phyloP scores from a whole-genome alignment of 331 rosid species.

The Quercus tomentella region DNA sequence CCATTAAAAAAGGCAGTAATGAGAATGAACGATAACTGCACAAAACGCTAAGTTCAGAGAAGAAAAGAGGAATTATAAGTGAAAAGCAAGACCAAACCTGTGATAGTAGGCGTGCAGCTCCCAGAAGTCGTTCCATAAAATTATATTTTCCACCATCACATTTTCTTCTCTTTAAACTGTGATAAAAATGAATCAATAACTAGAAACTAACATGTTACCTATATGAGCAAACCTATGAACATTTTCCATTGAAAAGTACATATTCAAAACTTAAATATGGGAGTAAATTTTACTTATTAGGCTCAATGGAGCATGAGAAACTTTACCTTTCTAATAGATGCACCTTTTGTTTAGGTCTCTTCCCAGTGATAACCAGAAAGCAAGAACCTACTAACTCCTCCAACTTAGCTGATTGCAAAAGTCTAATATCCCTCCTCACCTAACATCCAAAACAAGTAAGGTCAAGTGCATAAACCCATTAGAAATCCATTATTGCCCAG shows the following conservation, averaged over 20 bases:
- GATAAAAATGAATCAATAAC: constrained; percentile 12
- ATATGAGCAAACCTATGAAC: not conserved
- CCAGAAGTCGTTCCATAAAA: constrained; percentile 78
- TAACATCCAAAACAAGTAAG: constrained; percentile 21
- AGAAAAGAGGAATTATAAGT: constrained; percentile 7
- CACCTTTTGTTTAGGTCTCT: constrained; percentile 67
- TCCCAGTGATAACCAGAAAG: constrained; percentile 56
- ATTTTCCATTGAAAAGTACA: not conserved
- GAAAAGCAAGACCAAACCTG: constrained; percentile 40
- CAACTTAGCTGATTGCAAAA: constrained; percentile 54
- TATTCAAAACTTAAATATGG: not conserved
- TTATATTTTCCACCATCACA: constrained; percentile 47
- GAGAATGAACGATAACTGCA: not conserved
- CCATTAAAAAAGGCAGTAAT: not conserved
- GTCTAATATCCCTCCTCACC: constrained; percentile 79
- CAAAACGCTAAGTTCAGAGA: not conserved
- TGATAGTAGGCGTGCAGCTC: constrained; percentile 69
- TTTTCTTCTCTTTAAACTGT: constrained; percentile 79
- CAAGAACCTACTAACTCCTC: constrained; percentile 65
- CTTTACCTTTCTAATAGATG: constrained; percentile 76
- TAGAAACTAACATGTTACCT: not conserved
- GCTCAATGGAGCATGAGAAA: not conserved
- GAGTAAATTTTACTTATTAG: not conserved
- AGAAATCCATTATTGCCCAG: not conserved
- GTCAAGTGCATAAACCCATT: not conserved